Base-by-base conservation (phyloP, 148 eudicot genomes). In the Chenopodium suecicum region DNA sequence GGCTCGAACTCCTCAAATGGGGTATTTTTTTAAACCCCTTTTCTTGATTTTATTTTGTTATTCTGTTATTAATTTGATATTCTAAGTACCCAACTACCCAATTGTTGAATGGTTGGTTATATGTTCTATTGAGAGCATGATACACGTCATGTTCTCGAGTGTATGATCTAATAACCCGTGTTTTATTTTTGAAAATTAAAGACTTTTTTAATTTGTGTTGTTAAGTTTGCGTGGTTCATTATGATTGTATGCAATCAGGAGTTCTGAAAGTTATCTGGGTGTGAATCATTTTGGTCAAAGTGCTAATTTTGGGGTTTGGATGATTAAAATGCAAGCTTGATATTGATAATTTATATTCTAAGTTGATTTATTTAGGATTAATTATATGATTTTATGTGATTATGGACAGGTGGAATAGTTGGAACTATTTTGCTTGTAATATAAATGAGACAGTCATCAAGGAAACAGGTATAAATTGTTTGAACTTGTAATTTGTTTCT, bases 1-100 rank as follows among this genome's bases (percentile, higher is more conserved):
- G 81, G 99, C 90, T 70, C 88, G 20, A 32, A 92, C 98, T 84
- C 99, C 99, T 85, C 99, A 90, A 84, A 96, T 96, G 99, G 99
- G 99, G 99, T 93, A 52, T 23, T 48, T 12, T 72, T 31, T 41
- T 41, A 41, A 41, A 6, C 8, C 44, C 44, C 7, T 5, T 41
- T 37, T 41, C 44, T 41, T 41, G 7, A 41, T 41, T 41, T 41
- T 41, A 41, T 41, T 41, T 41, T 41, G 7, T 41, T 34, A 31
- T 44, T 44, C 27, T 80, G 50, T n/a, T 77, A 4, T 27, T 71
- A 7, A 22, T 75, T 8, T 7, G 27, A 62, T 74, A 7, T 66
- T 3, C 1, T 46, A 46, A 60, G 25, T 83, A 77, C 73, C 80
- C 85, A 75, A 71, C 6, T 66, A 44, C 22, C 23, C 22, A 16